Conservation (phyloP, 2,329 filamentous ascomycete genomes). For the Microdochium paspali region DNA sequence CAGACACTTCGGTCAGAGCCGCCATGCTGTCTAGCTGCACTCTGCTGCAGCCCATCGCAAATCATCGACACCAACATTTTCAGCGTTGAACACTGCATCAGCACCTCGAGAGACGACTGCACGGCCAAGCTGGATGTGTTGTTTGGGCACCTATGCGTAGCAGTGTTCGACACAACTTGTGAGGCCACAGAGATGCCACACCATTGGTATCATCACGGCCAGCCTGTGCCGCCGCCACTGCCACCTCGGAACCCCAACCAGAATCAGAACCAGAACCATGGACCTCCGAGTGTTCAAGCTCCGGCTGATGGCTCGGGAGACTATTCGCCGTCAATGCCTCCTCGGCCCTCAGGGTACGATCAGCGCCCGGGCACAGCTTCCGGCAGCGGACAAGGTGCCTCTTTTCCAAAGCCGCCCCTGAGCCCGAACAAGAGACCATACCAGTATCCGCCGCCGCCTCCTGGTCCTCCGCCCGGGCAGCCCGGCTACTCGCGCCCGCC, state of each 20-base stretch:
- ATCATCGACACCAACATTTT: too few species aligned
- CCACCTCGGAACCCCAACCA: not conserved
- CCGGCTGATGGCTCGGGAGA: not conserved
- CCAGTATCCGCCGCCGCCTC: conserved; percentile 7
- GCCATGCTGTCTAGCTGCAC: too few species aligned
- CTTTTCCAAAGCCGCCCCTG: conserved; percentile 6
- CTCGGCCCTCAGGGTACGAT: not conserved
- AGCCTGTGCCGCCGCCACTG: not conserved
- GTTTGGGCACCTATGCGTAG: too few species aligned
- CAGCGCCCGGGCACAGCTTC: not conserved
- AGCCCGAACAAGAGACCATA: conserved; percentile 5
- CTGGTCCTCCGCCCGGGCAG: conserved; percentile 4
- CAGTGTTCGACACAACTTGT: not conserved
- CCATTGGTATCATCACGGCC: not conserved
- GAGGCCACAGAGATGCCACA: not conserved
- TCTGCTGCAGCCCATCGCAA: too few species aligned
- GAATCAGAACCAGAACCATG: not conserved
- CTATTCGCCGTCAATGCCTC: conserved; percentile 1
- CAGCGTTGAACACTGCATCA: too few species aligned
- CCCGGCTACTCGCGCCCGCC: conserved; percentile 6
- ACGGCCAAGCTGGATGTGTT: too few species aligned
- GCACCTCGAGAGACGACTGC: too few species aligned
- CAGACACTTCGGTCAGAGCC: too few species aligned
- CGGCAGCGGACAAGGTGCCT: not conserved
- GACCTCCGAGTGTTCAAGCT: not conserved